These are phyloP conservation scores for Zygosaccharomyces bailii DNA, from an alignment of 805 yeast species.

Conservation along the genomic window DNA sequence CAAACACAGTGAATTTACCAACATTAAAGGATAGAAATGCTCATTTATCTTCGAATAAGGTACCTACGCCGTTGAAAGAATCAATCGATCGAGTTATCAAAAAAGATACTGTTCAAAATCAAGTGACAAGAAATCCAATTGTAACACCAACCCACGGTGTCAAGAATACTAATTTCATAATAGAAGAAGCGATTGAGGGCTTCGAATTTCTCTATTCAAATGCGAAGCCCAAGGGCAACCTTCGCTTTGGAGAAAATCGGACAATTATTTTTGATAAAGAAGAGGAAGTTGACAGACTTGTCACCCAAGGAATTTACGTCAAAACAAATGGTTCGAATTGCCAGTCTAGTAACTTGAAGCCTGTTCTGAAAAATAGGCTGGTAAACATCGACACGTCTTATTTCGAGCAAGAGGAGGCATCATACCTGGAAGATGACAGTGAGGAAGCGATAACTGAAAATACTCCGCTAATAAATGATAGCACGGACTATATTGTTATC, in stretches of 20 bases:
- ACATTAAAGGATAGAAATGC: too few relatives aligned
- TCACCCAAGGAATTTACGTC: background rate
- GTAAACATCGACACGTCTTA: background rate
- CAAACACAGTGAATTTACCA: too few relatives aligned
- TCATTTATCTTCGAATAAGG: too few relatives aligned
- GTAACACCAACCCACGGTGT: slow-evolving; percentile 1
- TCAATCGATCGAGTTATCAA: background rate
- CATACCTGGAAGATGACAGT: background rate
- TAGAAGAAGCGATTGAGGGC: slow-evolving; percentile 1
- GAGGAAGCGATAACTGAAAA: background rate
- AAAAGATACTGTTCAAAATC: background rate
- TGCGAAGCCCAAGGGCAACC: background rate
- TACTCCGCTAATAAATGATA: background rate
- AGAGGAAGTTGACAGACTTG: background rate
- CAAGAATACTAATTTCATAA: slow-evolving; percentile 1
- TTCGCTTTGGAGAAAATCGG: slow-evolving; percentile 1
- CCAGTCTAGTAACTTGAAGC: background rate
- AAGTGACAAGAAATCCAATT: background rate
- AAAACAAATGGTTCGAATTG: background rate
- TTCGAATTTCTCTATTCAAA: background rate
- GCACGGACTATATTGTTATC: background rate
- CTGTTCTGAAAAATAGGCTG: slow-evolving; percentile 1
- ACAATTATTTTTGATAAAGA: slow-evolving; percentile 1
- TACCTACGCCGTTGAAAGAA: too few relatives aligned
- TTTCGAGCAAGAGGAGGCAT: background rate